Conservation (phyloP, 148 eudicot species). For the Diospyros lotus region DNA sequence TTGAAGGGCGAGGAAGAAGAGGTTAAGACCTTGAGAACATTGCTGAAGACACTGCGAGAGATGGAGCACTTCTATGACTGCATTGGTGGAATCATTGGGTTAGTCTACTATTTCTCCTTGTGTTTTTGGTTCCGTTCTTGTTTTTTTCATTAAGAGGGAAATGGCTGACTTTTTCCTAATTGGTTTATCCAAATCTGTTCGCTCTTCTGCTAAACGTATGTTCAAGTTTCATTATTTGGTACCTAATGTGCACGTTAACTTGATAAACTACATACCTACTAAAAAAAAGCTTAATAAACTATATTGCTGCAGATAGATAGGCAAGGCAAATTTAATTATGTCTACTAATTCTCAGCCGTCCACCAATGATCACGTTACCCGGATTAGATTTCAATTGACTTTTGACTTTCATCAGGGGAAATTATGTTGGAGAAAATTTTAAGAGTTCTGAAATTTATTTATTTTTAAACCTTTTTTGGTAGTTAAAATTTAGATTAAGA, state of each 20-base stretch:
- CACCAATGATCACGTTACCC: neutral
- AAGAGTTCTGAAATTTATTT: too few species aligned
- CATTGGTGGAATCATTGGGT: constrained; percentile 97
- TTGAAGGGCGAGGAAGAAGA: constrained; percentile 43
- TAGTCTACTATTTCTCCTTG: constrained; percentile 10
- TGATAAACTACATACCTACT: neutral
- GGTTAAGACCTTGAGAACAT: constrained; percentile 37
- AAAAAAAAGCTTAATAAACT: neutral
- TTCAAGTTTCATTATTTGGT: neutral
- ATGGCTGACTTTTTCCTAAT: neutral
- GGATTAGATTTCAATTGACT: neutral
- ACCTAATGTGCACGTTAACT: neutral
- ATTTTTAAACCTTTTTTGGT: too few species aligned
- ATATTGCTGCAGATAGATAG: neutral
- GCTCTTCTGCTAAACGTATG: neutral
- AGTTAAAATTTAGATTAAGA: too few species aligned
- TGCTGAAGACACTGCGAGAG: constrained; percentile 56
- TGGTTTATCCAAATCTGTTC: neutral
- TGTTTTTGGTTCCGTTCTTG: neutral
- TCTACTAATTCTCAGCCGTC: neutral
- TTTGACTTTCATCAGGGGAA: neutral
- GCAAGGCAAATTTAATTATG: neutral
- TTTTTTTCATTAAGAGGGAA: neutral
- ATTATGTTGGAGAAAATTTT: too few species aligned
- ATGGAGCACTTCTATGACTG: constrained; percentile 82